Base-by-base conservation (phyloP, 148 eudicot species). In the Vaccinium darrowii region DNA sequence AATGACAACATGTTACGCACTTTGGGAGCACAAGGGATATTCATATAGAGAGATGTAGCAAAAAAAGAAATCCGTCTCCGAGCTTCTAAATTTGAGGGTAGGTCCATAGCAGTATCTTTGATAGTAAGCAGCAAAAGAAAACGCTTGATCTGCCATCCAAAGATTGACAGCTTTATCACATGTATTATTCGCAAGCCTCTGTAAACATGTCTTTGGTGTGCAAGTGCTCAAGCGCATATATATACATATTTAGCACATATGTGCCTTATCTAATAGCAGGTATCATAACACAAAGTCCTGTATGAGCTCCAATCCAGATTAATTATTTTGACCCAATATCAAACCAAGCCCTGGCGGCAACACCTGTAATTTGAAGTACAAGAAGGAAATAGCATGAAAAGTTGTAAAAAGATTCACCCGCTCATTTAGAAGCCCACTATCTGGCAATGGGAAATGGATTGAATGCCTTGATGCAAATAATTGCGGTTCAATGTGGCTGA, bases 21-120 rank as follows among this genome's bases (percentile, higher is more conserved):
- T 93, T 95, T 92, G 81, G 99, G 99, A 86, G 99, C 99, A 78
- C 73, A 87, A 85, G 99, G 99, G 89, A 97, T 93, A 90, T 95
- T 84, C 98, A 95, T 97, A 85, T 91, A 97, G 83, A 97, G 94
- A 62, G 99, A 97, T 83, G 98, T 97, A 56, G 98, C 93, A 85
- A 97, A 95, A 87, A 93, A 97, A 49, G 96, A 94, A 58, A 97
- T 91, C 77, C 99, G 96, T 79, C 98, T 97, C 79, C 92, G 93
- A 49, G 98, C 98, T 69, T 97, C 99, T 87, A 95, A 89, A 92
- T 97, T 97, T 67, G 92, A 86, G 27, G 99, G 99, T 76, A 93
- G 85, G 82, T 97, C 95, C 92, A 93, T 81, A 60, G 99, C 99
- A 83, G 85, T 93, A 87, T 95, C 98, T 91, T 93, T 90, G 62